These are phyloP conservation scores for Casuarina cunninghamiana DNA, from an alignment of 306 rosid species.

Conservation along the genomic window DNA sequence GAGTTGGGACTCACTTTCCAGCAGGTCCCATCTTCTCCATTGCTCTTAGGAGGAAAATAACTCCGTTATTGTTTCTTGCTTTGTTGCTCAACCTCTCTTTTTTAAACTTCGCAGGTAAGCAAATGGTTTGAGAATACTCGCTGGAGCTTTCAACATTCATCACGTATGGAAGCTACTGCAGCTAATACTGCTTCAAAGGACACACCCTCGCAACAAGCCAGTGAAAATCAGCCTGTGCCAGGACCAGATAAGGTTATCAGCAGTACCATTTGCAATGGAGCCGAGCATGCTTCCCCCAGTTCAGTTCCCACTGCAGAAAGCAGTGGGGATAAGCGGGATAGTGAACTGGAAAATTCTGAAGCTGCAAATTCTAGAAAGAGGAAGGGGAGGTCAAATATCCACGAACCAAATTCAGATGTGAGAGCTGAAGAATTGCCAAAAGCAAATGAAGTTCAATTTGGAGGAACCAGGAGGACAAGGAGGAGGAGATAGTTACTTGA, in stretches of 20 bases:
- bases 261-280: slow-evolving; percentile 20
- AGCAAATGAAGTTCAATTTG: slow-evolving; percentile 31
- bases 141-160: slow-evolving; percentile 62
- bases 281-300: slow-evolving; percentile 24
- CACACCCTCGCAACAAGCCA: slow-evolving; percentile 21
- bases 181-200: slow-evolving; percentile 37
- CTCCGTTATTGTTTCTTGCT: background rate
- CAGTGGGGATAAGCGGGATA: slow-evolving; percentile 28
- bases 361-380: slow-evolving; percentile 54
- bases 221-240: slow-evolving; percentile 11
- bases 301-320: slow-evolving; percentile 12
- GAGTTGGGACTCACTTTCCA: slow-evolving; percentile 66
- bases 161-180: slow-evolving; percentile 31
- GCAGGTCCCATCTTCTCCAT: slow-evolving; percentile 57
- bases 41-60: slow-evolving; percentile 9
- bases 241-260: slow-evolving; percentile 14
- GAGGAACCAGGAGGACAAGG: slow-evolving; percentile 45
- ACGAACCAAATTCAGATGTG: slow-evolving; percentile 31
- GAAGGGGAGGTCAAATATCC: slow-evolving; percentile 50
- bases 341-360: slow-evolving; percentile 29
- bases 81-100: background rate
- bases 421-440: slow-evolving; percentile 23
- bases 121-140: slow-evolving; percentile 93
- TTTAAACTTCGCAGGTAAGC: slow-evolving; percentile 54
- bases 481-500: slow-evolving; percentile 45